Base-by-base conservation (phyloP, 2,329 filamentous ascomycete species). In the Juglanconis oblonga region DNA sequence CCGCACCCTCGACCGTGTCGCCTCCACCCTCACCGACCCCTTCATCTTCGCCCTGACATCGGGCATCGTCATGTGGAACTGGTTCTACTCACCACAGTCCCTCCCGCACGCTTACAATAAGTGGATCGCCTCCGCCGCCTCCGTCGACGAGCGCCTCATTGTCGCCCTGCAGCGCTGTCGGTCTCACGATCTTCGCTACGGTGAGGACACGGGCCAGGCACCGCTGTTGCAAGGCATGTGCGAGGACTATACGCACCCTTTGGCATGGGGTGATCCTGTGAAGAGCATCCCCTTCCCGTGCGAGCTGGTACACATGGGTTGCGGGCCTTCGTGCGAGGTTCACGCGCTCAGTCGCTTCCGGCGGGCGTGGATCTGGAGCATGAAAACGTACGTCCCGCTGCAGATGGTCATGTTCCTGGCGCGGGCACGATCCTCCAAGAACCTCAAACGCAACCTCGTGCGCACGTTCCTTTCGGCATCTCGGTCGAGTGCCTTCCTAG, bases 51-150 rank as follows among this genome's bases (percentile, higher is more conserved):
- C 88, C 49, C 72, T 81, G 38, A 92, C 90, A 24, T 87, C 84
- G 44, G 88, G 87, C 29, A 76, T 91, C 42, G 87, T 96, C 66
- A 96, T 96, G 92, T 94, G 90, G 88, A 84, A 90, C 17, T 96
- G 90, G 90, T 88, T 96, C 71, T 96, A 94, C 75, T 72, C 79
- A 9, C 90, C 91, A 0, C 79, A 84, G 40, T 81, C 84, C 24
- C 81, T 96, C 1, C 92, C 92, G 2, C 80, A 77, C 33, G 81
- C 87, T 45, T 96, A 96, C 76, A 88, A 87, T 67, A 88, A 87
- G 70, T 96, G 92, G 91, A 95, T 96, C 67, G 85, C 82, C 45
- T 86, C 87, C 29, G 89, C 88, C 3, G 91, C 92, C 3, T 81
- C 87, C 49, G 86, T 95, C 24, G 92, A 96, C 71, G 68, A 75